Conservation (phyloP, 2,329 filamentous ascomycete genomes). For the Verticillium dahliae region DNA sequence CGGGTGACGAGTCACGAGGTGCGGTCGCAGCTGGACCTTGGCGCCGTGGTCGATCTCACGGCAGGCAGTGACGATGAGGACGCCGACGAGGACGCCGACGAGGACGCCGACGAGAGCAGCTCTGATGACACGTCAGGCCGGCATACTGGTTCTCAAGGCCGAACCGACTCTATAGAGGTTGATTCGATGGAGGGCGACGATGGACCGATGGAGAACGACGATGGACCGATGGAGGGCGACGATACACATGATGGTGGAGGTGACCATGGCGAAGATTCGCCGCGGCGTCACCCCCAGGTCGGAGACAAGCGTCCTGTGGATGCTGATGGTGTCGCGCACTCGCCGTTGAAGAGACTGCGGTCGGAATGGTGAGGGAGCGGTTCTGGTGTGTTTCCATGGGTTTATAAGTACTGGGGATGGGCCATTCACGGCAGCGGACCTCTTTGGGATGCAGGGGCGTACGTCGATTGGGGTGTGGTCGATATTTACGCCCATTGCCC, state of each 20-base stretch:
- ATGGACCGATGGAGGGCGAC: neutral
- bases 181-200: neutral
- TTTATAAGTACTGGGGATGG: too few relatives aligned
- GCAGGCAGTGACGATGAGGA: neutral
- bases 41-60: neutral
- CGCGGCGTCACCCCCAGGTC: too few relatives aligned
- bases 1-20: neutral
- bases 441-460: too few relatives aligned
- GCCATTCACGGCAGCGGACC: too few relatives aligned
- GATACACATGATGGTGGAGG: neutral
- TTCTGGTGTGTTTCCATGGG: too few relatives aligned
- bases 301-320: neutral
- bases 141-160: neutral
- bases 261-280: too few relatives aligned
- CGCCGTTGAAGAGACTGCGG: neutral
- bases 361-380: neutral
- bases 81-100: too few relatives aligned
- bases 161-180: neutral
- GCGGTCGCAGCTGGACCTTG: neutral
- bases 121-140: too few relatives aligned
- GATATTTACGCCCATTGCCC: too few relatives aligned
- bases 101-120: neutral
- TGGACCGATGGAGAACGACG: too few relatives aligned
- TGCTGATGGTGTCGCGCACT: neutral
- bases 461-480: too few relatives aligned